These are phyloP conservation scores for Trichophyton benhamiae DNA, from an alignment of 2,329 filamentous ascomycete species.

Conservation along the genomic window DNA sequence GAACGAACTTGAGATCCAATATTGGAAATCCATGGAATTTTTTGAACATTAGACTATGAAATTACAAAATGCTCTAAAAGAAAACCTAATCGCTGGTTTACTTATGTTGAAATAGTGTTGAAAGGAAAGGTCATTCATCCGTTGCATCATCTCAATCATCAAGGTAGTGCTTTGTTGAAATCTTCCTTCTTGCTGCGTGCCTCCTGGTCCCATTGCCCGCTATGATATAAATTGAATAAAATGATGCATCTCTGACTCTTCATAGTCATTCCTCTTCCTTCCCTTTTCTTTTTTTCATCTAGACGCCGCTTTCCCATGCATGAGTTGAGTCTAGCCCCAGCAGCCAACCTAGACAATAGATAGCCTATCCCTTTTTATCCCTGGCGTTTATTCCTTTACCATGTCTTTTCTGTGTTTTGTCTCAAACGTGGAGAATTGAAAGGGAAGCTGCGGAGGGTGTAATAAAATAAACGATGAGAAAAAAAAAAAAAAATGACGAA, in stretches of 20 bases:
- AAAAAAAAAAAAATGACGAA: neutral
- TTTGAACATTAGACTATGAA: neutral
- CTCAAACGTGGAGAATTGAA: neutral
- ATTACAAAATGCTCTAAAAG: slow-evolving; percentile 1
- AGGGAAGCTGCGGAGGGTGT: neutral
- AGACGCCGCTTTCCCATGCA: slow-evolving; percentile 4
- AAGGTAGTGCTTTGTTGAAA: slow-evolving; percentile 6
- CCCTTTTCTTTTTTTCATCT: neutral
- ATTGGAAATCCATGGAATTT: neutral
- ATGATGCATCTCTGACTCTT: slow-evolving; percentile 1
- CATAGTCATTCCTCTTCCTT: neutral
- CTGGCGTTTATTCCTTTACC: neutral
- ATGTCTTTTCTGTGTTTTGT: neutral
- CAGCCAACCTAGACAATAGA: neutral
- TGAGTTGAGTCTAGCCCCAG: slow-evolving; percentile 4
- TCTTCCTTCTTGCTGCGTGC: neutral
- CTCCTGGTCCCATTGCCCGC: neutral
- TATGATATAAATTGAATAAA: neutral
- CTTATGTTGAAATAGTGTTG: slow-evolving; percentile 4
- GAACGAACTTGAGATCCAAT: neutral
- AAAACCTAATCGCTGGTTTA: neutral
- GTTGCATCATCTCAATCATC: slow-evolving; percentile 5
- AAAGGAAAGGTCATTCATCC: neutral
- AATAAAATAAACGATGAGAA: neutral
- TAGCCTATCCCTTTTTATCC: neutral